These are phyloP conservation scores for Tephrocybe rancida DNA, from an alignment of 768 basidiomycete genomes.

Conservation along the genomic window DNA sequence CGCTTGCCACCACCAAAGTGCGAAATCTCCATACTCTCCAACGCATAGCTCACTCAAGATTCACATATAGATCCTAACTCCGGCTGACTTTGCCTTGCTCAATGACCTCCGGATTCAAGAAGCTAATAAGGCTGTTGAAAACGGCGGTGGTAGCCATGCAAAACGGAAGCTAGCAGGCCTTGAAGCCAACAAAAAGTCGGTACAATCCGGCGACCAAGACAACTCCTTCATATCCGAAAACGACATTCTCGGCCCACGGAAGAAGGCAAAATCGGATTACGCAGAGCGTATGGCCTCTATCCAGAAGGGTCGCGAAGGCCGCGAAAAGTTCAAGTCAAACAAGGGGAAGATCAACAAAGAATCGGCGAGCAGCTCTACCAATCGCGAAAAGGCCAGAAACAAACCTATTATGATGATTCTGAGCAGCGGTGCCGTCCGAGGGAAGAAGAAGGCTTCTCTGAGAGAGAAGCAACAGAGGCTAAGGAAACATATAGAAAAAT, in stretches of 20 bases:
- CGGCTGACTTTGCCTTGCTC: conserved; percentile 92
- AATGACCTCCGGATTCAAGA: conserved; percentile 87
- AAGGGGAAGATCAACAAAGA: conserved; percentile 94
- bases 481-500: conserved; percentile 72
- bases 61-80: conserved; percentile 84
- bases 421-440: conserved; percentile 70
- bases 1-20: conserved; percentile 82
- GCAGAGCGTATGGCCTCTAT: conserved; percentile 92
- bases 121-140: conserved; percentile 68
- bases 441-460: conserved; percentile 83
- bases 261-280: conserved; percentile 92
- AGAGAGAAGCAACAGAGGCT: conserved; percentile 81
- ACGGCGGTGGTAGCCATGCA: conserved; percentile 69
- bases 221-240: conserved; percentile 81
- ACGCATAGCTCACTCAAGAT: background rate
- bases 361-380: conserved; percentile 82
- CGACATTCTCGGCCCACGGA: conserved; percentile 92
- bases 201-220: conserved; percentile 45
- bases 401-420: conserved; percentile 97
- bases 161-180: conserved; percentile 89
- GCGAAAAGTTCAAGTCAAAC: conserved; percentile 88
- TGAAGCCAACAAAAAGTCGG: conserved; percentile 68
- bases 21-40: conserved; percentile 2
- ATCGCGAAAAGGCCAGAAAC: conserved; percentile 89
- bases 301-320: conserved; percentile 89